Evolutionary conservation across 257 asterid genomes (phyloP).

Genomic region (Fraxinus anomala): DNA sequence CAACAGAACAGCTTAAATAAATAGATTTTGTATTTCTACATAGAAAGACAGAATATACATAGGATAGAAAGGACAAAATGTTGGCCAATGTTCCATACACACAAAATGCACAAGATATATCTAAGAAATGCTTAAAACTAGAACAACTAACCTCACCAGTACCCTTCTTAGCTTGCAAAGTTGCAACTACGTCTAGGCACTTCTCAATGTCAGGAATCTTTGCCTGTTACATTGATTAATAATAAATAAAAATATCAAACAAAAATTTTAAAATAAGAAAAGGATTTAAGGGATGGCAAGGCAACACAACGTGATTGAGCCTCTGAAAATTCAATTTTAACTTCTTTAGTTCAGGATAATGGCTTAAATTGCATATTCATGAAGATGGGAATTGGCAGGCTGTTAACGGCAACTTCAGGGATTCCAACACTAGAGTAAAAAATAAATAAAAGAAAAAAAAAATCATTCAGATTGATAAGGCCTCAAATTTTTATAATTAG

Average conservation of each 20-base stretch:
- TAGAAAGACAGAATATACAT: background rate
- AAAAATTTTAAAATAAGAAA: slow-evolving; percentile 19
- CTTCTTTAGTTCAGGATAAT: slow-evolving; percentile 2
- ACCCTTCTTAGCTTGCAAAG: slow-evolving; percentile 79
- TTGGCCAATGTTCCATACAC: background rate
- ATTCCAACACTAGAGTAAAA: background rate
- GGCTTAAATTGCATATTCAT: slow-evolving; percentile 5
- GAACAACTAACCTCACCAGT: slow-evolving; percentile 83
- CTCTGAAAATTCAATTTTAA: background rate
- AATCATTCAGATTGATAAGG: background rate
- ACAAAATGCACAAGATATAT: background rate
- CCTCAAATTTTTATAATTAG: background rate
- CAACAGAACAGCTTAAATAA: background rate
- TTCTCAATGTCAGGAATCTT: slow-evolving; percentile 93
- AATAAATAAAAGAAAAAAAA: background rate
- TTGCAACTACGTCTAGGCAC: slow-evolving; percentile 78
- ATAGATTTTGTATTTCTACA: background rate
- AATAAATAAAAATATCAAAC: slow-evolving; percentile 7
- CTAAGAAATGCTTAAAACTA: slow-evolving; percentile 18
- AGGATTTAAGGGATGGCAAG: slow-evolving; percentile 1
- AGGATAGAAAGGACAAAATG: background rate
- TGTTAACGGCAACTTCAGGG: background rate
- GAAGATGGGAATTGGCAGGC: slow-evolving; percentile 8
- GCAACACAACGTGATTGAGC: background rate
- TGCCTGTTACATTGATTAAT: slow-evolving; percentile 47